Conservation (phyloP, 352 stramenopile species). For the Pythium folliculosum region DNA sequence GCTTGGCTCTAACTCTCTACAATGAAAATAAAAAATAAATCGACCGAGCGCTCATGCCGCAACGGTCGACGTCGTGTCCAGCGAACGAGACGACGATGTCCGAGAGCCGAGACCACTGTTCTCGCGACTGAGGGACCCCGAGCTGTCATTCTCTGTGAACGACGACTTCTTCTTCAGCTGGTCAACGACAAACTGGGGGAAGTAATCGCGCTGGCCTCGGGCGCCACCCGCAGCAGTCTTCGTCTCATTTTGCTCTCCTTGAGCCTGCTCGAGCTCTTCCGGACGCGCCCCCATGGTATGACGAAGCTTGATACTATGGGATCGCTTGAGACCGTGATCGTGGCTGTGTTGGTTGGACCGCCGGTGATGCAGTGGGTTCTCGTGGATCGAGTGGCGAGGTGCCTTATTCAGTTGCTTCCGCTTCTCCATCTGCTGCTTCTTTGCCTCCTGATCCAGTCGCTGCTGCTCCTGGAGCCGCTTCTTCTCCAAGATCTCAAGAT, state of each 20-base stretch:
- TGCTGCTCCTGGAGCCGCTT: slow-evolving; percentile 32
- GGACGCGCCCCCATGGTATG: slow-evolving; percentile 19
- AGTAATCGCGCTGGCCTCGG: slow-evolving; percentile 18
- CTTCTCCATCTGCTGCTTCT: slow-evolving; percentile 18
- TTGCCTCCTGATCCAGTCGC: slow-evolving; percentile 22
- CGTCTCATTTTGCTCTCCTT: neutral
- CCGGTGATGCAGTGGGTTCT: slow-evolving; percentile 23
- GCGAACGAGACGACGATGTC: slow-evolving; percentile 11
- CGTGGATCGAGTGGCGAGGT: slow-evolving; percentile 21
- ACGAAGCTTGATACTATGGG: slow-evolving; percentile 7
- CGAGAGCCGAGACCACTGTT: slow-evolving; percentile 1
- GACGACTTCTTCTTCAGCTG: slow-evolving; percentile 27
- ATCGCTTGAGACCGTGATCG: neutral
- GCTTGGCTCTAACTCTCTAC: slow-evolving; percentile 13
- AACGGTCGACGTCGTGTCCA: slow-evolving; percentile 5
- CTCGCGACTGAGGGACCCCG: slow-evolving; percentile 4
- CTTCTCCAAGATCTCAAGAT: slow-evolving; percentile 42
- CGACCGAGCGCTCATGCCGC: neutral
- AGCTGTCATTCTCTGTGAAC: neutral
- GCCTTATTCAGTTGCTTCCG: slow-evolving; percentile 8
- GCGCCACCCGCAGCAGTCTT: neutral
- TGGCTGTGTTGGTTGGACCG: slow-evolving; percentile 19
- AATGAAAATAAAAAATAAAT: slow-evolving; percentile 14
- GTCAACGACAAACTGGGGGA: slow-evolving; percentile 30
- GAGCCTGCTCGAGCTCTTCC: slow-evolving; percentile 1